A percentile compares a stretch with the other conserved stretches of the same genome.
Conservation (phyloP, 192 early-diverging fungal genomes). For the Oehlia diaphana region DNA sequence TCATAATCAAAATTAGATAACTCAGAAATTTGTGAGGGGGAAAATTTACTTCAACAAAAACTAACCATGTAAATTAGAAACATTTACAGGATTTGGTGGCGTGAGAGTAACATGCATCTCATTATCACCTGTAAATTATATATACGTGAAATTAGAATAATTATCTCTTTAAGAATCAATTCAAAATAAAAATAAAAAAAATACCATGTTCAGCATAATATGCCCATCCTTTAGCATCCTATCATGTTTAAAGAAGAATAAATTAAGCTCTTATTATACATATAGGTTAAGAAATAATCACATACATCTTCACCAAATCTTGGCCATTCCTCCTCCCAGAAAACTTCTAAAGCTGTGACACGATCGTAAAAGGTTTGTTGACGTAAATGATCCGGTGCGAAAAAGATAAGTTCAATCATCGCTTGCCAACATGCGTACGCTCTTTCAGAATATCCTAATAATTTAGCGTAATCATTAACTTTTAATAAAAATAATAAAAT, state of each 20-base stretch:
- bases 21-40: not conserved
- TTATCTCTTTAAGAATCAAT: not conserved
- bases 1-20: not conserved
- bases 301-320: conserved; percentile 54
- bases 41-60: not conserved
- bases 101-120: not conserved
- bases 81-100: not conserved
- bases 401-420: conserved; percentile 52
- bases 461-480: not conserved
- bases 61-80: not conserved
- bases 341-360: conserved; percentile 44
- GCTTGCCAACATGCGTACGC: conserved; percentile 52
- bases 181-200: not conserved
- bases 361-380: conserved; percentile 39
- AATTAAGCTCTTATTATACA: not conserved
- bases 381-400: conserved; percentile 34
- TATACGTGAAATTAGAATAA: not conserved
- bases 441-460: conserved; percentile 51
- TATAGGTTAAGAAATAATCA: not conserved
- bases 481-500: not conserved
- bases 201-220: conserved; percentile 38
- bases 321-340: conserved; percentile 56
- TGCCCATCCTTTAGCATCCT: conserved; percentile 51
- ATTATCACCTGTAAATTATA: not conserved
- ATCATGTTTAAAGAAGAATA: not conserved